phyloP scores from a whole-genome alignment of 352 stramenopile genomes.

The Globisporangium canariense region DNA sequence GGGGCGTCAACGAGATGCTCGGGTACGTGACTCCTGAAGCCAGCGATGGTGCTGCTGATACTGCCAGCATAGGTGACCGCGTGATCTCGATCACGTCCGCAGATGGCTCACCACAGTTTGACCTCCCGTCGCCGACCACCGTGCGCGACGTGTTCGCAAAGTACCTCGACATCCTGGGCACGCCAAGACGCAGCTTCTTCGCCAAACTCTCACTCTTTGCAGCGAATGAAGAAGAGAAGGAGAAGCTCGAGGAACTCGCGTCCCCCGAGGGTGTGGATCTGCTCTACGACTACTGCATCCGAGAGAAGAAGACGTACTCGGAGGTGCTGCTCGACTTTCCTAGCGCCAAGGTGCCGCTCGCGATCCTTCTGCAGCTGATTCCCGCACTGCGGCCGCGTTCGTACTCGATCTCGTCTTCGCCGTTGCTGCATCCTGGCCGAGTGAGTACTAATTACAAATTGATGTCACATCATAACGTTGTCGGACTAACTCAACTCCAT shows the following conservation, averaged over 20 bases:
- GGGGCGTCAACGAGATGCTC: conserved; percentile 65
- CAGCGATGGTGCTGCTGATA: background rate
- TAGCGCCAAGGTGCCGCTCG: conserved; percentile 62
- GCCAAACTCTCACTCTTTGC: conserved; percentile 84
- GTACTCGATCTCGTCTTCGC: conserved; percentile 92
- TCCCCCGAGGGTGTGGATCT: conserved; percentile 88
- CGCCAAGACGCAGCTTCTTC: conserved; percentile 85
- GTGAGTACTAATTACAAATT: background rate
- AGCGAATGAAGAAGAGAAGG: conserved; percentile 80
- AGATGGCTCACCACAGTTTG: conserved; percentile 39
- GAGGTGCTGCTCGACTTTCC: conserved; percentile 88
- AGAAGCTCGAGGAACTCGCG: conserved; percentile 90
- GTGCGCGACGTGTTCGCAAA: conserved; percentile 72
- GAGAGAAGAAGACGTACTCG: conserved; percentile 88
- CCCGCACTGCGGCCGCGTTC: conserved; percentile 80
- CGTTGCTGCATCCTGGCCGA: conserved; percentile 40
- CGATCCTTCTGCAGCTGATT: conserved; percentile 81
- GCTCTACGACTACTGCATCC: conserved; percentile 92
- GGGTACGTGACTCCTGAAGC: conserved; percentile 30
- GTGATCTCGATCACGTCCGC: conserved; percentile 48
- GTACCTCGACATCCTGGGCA: conserved; percentile 87
- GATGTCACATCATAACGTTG: background rate
- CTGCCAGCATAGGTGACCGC: conserved; percentile 23
- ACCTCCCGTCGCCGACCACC: conserved; percentile 52
- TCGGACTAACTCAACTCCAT: background rate